These are phyloP conservation scores for Coniella vitis DNA, from an alignment of 2,329 filamentous ascomycete species.

Conservation along the genomic window DNA sequence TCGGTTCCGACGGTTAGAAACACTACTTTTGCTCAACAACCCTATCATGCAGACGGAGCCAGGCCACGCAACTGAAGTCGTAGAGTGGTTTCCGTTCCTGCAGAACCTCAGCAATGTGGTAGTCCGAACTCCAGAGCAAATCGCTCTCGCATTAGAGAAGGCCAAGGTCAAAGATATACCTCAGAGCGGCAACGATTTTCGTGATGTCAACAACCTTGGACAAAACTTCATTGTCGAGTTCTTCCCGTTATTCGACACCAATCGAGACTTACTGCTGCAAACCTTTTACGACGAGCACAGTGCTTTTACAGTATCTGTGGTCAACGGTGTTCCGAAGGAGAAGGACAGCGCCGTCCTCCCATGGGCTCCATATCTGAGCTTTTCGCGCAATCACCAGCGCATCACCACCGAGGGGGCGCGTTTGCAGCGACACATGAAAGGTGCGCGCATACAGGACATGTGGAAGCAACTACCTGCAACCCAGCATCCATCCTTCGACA, in stretches of 20 bases:
- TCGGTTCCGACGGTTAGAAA: slow-evolving; percentile 72
- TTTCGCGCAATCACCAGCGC: slow-evolving; percentile 70
- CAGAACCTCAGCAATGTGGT: slow-evolving; percentile 68
- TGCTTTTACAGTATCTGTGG: slow-evolving; percentile 69
- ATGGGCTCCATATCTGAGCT: slow-evolving; percentile 71
- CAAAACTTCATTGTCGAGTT: slow-evolving; percentile 71
- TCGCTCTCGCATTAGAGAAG: slow-evolving; percentile 47
- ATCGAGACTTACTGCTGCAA: slow-evolving; percentile 55
- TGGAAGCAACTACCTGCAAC: slow-evolving; percentile 69
- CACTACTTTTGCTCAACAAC: slow-evolving; percentile 72
- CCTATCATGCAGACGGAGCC: slow-evolving; percentile 62
- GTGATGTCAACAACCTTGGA: slow-evolving; percentile 67
- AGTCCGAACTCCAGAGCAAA: slow-evolving; percentile 66
- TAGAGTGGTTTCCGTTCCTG: slow-evolving; percentile 78
- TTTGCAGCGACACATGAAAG: slow-evolving; percentile 59
- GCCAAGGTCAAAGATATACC: slow-evolving; percentile 52
- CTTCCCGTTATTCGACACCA: slow-evolving; percentile 65
- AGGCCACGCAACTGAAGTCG: slow-evolving; percentile 59
- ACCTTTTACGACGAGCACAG: slow-evolving; percentile 72
- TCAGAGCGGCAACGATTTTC: slow-evolving; percentile 60
- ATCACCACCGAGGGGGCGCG: slow-evolving; percentile 52
- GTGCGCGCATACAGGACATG: slow-evolving; percentile 57
- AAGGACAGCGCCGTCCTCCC: slow-evolving; percentile 39
- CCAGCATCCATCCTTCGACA: slow-evolving; percentile 63
- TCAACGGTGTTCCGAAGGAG: slow-evolving; percentile 47